Base-by-base conservation (phyloP, 75 land plant genomes). In the Pseudotsuga menziesii region DNA sequence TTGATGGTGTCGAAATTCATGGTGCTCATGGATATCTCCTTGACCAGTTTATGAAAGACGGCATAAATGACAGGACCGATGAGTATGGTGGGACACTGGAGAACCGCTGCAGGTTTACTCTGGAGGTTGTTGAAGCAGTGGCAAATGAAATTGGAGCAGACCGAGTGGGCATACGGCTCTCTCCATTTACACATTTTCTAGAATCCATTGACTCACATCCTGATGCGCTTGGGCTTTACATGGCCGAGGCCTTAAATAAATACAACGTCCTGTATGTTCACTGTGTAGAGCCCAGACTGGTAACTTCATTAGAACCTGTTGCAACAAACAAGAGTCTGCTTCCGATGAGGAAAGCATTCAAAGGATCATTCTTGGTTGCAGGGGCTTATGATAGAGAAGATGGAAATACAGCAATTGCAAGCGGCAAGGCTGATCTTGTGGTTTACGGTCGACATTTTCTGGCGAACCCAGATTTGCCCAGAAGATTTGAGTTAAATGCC, bases 1-100 rank as follows among this genome's bases (percentile, higher is more conserved):
- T 87, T 79, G 89, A 87, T 77, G 89, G 89, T 4, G 84, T 87
- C n/a, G 89, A 87, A 61, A 72, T 87, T 25, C 88, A 84, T 64
- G 88, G 86, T 41, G 88, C 88, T 3, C 80, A 87, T 76, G 88
- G 88, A 11, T 85, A 87, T 58, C 63, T 87, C 39, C 41, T 87
- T 4, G 88, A 85, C 25, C 86, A 87, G 56, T 81, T 87, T 48
- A 23, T 84, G 57, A 84, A 81, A 52, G 87, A 87, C 25, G 54
- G 77, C 1, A 36, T 81, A 14, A 76, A 78, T 76, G 75, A 74
- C 48, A 48, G 80, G 3, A 70, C 52, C 15, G 80, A 86, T 67
- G 17, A 80, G n/a, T 84, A 78, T 26, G 81, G 82, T 4, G 87
- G 88, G 14, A 61, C 79, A 25, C 26, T 86, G 4, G 85, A 83